Evolutionary conservation across 139 green algal species (phyloP).

Genomic region (Coelastrella sp.): DNA sequence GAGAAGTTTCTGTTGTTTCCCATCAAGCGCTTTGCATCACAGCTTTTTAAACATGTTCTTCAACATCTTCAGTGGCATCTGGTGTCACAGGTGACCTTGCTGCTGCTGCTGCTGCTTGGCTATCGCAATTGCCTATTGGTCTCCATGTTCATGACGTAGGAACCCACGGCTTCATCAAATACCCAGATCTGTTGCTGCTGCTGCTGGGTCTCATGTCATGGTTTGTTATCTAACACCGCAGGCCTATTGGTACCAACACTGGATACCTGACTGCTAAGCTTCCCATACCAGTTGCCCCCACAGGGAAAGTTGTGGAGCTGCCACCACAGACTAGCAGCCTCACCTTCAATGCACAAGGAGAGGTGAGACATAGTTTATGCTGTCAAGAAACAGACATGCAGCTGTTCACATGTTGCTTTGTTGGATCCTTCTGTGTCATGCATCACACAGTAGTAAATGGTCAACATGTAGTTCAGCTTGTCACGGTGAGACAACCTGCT

Average conservation of each 20-base stretch:
- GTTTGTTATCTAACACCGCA: slow-evolving; percentile 36
- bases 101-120: too few species aligned
- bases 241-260: slow-evolving; percentile 51
- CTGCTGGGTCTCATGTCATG: slow-evolving; percentile 11
- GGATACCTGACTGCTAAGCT: slow-evolving; percentile 43
- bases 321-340: slow-evolving; percentile 59
- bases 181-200: neutral
- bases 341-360: slow-evolving; percentile 56
- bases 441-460: too few species aligned
- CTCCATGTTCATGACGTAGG: too few species aligned
- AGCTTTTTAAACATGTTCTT: too few species aligned
- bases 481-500: too few species aligned
- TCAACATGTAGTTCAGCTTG: too few species aligned
- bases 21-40: too few species aligned
- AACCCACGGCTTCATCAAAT: too few species aligned
- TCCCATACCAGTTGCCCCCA: slow-evolving; percentile 49
- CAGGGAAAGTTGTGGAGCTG: slow-evolving; percentile 49
- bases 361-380: neutral
- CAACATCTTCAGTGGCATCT: too few species aligned
- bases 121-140: too few species aligned
- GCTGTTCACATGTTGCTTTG: neutral
- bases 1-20: too few species aligned
- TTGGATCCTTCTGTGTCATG: neutral
- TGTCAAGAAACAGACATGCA: neutral
- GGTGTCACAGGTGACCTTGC: too few species aligned